These are phyloP conservation scores for Xylariaceae sp. DNA, from an alignment of 2,329 filamentous ascomycete genomes.

Conservation along the genomic window DNA sequence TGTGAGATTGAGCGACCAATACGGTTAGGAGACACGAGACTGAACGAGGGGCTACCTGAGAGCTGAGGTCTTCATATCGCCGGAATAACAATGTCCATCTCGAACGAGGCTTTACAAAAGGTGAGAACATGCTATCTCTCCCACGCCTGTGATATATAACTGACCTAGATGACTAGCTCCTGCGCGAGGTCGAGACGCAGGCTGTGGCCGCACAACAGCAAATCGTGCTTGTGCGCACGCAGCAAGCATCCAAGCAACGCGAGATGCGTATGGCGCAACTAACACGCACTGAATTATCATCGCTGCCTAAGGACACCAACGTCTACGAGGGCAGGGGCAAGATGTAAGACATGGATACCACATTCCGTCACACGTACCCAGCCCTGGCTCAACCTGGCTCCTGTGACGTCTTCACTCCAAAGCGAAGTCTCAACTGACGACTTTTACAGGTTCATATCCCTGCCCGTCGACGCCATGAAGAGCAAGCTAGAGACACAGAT, in stretches of 20 bases:
- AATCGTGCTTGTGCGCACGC: constrained; percentile 78
- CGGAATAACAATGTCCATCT: constrained; percentile 70
- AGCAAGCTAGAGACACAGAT: constrained; percentile 74
- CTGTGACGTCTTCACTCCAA: background rate
- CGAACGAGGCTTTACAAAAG: constrained; percentile 92
- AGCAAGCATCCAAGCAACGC: constrained; percentile 81
- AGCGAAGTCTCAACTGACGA: background rate
- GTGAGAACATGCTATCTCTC: constrained; percentile 43
- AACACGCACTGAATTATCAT: constrained; percentile 78
- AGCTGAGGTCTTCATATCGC: no score
- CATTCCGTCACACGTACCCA: constrained; percentile 1
- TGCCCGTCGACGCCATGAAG: constrained; percentile 70
- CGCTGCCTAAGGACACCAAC: constrained; percentile 70
- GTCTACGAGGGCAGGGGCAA: constrained; percentile 96
- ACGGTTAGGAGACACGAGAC: no score
- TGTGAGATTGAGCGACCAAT: no score
- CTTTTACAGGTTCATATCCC: constrained; percentile 74
- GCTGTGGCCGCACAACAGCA: constrained; percentile 88
- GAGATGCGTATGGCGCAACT: constrained; percentile 87
- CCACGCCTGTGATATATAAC: background rate
- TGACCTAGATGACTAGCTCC: constrained; percentile 54
- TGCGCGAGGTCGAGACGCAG: constrained; percentile 91
- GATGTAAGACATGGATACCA: constrained; percentile 61
- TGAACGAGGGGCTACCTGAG: no score
- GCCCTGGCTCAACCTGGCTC: background rate